Conservation (phyloP, 257 asterid genomes). For the Lavandula angustifolia region DNA sequence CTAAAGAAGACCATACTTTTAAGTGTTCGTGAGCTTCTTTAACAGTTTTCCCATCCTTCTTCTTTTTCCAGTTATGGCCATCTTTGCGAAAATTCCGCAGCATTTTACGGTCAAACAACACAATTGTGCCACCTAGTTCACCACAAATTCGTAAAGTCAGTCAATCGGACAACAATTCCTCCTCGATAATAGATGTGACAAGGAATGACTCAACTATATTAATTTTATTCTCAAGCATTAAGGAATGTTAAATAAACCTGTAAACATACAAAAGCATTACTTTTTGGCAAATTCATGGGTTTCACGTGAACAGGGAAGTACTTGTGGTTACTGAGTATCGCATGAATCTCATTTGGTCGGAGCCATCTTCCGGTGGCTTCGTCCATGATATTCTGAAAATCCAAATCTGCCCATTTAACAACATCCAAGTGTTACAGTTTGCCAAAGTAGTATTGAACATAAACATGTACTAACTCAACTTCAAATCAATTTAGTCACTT, state of each 20-base stretch:
- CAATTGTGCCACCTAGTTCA: constrained; percentile 78
- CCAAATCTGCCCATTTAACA: constrained; percentile 68
- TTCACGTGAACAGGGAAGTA: constrained; percentile 73
- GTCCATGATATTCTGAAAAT: constrained; percentile 57
- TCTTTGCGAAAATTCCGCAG: constrained; percentile 96
- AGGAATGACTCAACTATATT: background rate
- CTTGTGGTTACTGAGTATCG: constrained; percentile 77
- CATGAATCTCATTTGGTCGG: constrained; percentile 94
- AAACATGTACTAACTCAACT: constrained; percentile 5
- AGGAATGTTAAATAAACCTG: constrained; percentile 15
- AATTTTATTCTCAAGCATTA: constrained; percentile 20
- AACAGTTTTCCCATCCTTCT: constrained; percentile 92
- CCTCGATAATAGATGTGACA: constrained; percentile 2
- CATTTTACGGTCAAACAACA: constrained; percentile 94
- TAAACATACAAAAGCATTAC: constrained; percentile 48
- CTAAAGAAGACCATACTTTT: constrained; percentile 57
- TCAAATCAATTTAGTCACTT: background rate
- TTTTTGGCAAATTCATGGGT: constrained; percentile 83
- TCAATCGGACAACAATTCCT: constrained; percentile 13
- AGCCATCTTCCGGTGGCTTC: constrained; percentile 94
- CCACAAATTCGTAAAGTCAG: constrained; percentile 32
- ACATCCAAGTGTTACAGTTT: constrained; percentile 23
- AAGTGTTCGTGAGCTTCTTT: constrained; percentile 99
- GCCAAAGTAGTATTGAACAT: constrained; percentile 6
- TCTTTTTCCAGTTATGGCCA: constrained; percentile 98